Evolutionary conservation across 2,329 filamentous ascomycete species (phyloP), one percentile per base, ranked within the genome.

Genomic region (Alternaria tenuissima): DNA sequence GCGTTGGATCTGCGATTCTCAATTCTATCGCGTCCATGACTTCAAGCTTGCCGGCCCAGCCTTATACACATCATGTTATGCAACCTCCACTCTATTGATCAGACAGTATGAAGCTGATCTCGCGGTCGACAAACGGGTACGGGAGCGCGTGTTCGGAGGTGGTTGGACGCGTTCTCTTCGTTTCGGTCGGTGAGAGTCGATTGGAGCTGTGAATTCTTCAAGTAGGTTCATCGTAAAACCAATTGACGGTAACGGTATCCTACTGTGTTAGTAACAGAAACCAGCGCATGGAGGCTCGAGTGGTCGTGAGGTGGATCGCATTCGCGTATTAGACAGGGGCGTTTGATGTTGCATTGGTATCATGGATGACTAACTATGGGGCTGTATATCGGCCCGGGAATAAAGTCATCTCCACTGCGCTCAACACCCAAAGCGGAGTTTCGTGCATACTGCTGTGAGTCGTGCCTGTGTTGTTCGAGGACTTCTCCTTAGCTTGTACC

Each of bases 161-260:
- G 46, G 11, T 5, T 49, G 20, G 32, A 49, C 46, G 46, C 32
- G 30, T 1, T 38, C 7, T 2, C 12, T 42, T 42, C 6, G 39
- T 42, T 14, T 20, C n/a, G 8, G 46, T 36, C 30, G 34, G 20
- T 16, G 3, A n/a, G 14, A 18, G 30, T 24, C 20, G 46, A 20
- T 14, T 16, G n/a, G 3, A 5, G 7, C 26, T 20, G 26, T 12
- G 3, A 32, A 5, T 12, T 32, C 7, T 20, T 3, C 18, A 20
- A 24, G 3, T 12, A 26, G 16, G 34, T 9, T 20, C 12, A 6
- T 49, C 1, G 46, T 24, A 14, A 16, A 18, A 11, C 24, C 32
- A n/a, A 14, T 2, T 1, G 32, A 3, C 0, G 16, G 12, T 2
- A 1, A n/a, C 16, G 24, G 14, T 14, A 0, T 49, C n/a, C 2